Evolutionary conservation across 73 alveolate genomes (phyloP).

Genomic region (Paramecium sexaurelia): DNA sequence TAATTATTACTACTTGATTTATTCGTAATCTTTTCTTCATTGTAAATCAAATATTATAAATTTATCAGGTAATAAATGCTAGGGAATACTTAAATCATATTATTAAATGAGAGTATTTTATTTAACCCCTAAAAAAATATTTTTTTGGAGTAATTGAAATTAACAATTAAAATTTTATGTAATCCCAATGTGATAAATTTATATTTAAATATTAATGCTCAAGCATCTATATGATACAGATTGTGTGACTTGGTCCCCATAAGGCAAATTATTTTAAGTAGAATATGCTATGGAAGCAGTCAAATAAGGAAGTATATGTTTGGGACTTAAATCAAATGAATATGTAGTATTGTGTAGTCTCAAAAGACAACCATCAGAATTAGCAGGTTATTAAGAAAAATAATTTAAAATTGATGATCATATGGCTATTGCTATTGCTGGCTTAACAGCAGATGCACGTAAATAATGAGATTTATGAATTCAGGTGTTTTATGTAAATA

Average conservation of each 20-base stretch:
- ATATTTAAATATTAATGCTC: conserved; percentile 77
- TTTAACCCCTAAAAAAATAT: no score
- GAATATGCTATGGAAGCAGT: conserved; percentile 99
- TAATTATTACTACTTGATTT: no score
- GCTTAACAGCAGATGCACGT: conserved; percentile 98
- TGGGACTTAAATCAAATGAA: conserved; percentile 90
- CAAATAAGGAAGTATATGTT: conserved; percentile 94
- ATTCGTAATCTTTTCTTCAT: no score
- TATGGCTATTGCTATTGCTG: conserved; percentile 98
- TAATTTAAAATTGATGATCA: conserved; percentile 96
- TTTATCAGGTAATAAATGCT: no score
- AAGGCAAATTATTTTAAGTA: conserved; percentile 95
- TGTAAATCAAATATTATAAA: no score
- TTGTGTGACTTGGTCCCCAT: conserved; percentile 97
- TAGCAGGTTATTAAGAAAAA: conserved; percentile 89
- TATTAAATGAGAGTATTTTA: no score
- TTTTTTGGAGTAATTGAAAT: neutral
- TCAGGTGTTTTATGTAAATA: conserved; percentile 86
- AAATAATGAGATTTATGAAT: conserved; percentile 86
- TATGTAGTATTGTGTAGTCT: conserved; percentile 79
- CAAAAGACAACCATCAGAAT: conserved; percentile 88
- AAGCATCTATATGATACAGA: conserved; percentile 92
- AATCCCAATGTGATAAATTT: conserved; percentile 36
- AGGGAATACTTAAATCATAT: no score
- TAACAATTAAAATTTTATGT: neutral